phyloP scores from a whole-genome alignment of 2,329 filamentous ascomycete species.

The Ophiosphaerella korrae region DNA sequence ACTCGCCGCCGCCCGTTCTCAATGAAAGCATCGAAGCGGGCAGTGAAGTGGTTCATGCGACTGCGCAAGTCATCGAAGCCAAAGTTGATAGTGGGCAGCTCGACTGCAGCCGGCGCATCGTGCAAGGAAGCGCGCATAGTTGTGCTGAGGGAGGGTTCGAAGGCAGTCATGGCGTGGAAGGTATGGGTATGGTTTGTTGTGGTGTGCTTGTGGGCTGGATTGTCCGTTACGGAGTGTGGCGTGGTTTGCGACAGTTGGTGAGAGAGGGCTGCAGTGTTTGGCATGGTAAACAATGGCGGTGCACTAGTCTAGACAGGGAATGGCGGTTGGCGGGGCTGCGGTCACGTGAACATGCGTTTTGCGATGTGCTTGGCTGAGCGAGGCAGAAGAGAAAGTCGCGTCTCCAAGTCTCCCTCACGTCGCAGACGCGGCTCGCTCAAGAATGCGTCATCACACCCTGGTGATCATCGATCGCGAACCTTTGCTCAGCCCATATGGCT shows the following conservation, averaged over 20 bases:
- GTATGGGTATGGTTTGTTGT: slow-evolving; percentile 5
- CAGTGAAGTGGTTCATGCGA: slow-evolving; percentile 91
- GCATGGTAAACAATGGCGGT: slow-evolving; percentile 34
- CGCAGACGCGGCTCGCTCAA: slow-evolving; percentile 4
- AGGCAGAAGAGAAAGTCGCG: background rate
- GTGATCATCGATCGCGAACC: slow-evolving; percentile 17
- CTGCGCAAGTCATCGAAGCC: slow-evolving; percentile 94
- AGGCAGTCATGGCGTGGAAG: slow-evolving; percentile 61
- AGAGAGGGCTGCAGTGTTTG: slow-evolving; percentile 28
- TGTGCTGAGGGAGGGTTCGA: slow-evolving; percentile 72
- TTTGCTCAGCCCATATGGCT: slow-evolving; percentile 60
- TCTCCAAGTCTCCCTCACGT: slow-evolving; percentile 11
- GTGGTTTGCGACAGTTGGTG: slow-evolving; percentile 20
- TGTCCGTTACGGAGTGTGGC: slow-evolving; percentile 8
- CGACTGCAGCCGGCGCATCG: slow-evolving; percentile 69
- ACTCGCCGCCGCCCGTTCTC: slow-evolving; percentile 88
- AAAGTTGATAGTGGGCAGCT: slow-evolving; percentile 90
- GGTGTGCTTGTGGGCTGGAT: background rate
- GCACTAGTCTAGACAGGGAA: slow-evolving; percentile 14
- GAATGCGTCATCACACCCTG: slow-evolving; percentile 27
- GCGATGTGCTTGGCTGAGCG: slow-evolving; percentile 16
- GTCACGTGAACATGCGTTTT: slow-evolving; percentile 38
- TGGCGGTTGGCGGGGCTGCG: slow-evolving; percentile 6
- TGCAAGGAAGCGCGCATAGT: slow-evolving; percentile 65
- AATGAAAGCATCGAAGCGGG: slow-evolving; percentile 90